phyloP scores from a whole-genome alignment of 179 eudicot genomes.

The Vitellaria paradoxa region DNA sequence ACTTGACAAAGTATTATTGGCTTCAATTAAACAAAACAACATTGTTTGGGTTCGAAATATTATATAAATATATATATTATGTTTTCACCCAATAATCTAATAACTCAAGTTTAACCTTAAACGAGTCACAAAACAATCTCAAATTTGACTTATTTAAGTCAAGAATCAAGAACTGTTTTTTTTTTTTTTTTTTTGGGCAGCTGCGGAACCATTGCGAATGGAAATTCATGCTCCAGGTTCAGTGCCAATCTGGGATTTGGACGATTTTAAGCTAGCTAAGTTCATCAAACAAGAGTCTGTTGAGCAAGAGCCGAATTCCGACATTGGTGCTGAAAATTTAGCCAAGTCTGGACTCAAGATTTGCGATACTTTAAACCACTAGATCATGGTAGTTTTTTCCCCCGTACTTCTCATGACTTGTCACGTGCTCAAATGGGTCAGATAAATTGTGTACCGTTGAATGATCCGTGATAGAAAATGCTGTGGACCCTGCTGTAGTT shows the following conservation, averaged over 20 bases:
- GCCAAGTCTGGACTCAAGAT: neutral
- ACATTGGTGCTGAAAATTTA: neutral
- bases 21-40: neutral
- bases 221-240: neutral
- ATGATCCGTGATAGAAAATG: too few species aligned
- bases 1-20: too few species aligned
- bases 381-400: too few species aligned
- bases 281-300: neutral
- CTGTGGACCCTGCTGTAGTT: too few species aligned
- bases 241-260: neutral
- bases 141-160: too few species aligned
- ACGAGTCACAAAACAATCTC: neutral
- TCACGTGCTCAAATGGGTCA: too few species aligned
- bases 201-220: neutral
- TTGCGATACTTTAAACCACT: neutral
- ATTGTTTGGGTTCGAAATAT: neutral
- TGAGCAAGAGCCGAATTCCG: neutral
- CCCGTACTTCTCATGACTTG: too few species aligned
- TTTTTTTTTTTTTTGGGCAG: neutral
- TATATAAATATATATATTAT: neutral
- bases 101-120: neutral
- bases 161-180: too few species aligned
- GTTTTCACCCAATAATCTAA: neutral
- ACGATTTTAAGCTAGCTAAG: neutral
- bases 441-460: too few species aligned